Conservation (phyloP, 202 grass and related monocot genomes). For the Schoenoplectus tabernaemontani region DNA sequence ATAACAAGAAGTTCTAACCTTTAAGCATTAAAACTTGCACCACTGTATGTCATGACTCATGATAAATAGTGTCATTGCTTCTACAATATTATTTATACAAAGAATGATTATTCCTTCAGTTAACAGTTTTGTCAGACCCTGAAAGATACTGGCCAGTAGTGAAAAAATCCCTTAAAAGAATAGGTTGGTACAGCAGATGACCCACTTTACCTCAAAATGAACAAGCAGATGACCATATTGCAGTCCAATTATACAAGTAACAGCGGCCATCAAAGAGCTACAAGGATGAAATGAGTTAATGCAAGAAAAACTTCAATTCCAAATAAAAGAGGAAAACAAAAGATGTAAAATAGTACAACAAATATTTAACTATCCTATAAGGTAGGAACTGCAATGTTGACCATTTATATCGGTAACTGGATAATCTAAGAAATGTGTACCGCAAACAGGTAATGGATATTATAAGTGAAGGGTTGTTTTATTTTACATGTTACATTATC, state of each 20-base stretch:
- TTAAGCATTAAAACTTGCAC: not conserved
- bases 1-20: not conserved
- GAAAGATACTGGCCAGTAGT: not conserved
- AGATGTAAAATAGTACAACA: not conserved
- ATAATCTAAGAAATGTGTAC: not conserved
- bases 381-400: not conserved
- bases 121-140: not conserved
- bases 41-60: not conserved
- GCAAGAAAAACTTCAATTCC: not conserved
- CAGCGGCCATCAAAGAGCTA: constrained; percentile 85
- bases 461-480: not conserved
- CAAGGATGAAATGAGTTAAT: constrained; percentile 15
- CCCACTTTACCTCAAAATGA: constrained; percentile 61
- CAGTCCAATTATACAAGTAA: constrained; percentile 85
- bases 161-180: not conserved
- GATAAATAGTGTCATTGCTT: not conserved
- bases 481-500: not conserved
- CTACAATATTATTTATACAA: not conserved
- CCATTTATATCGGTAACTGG: not conserved
- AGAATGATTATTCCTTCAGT: not conserved
- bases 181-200: constrained; percentile 4
- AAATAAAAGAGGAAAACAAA: not conserved
- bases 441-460: not conserved
- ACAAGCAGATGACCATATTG: constrained; percentile 83
- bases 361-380: not conserved